Evolutionary conservation across 805 yeast genomes (phyloP), one percentile per base, ranked within the genome.

Genomic region (Nakazawaea wickerhamii): DNA sequence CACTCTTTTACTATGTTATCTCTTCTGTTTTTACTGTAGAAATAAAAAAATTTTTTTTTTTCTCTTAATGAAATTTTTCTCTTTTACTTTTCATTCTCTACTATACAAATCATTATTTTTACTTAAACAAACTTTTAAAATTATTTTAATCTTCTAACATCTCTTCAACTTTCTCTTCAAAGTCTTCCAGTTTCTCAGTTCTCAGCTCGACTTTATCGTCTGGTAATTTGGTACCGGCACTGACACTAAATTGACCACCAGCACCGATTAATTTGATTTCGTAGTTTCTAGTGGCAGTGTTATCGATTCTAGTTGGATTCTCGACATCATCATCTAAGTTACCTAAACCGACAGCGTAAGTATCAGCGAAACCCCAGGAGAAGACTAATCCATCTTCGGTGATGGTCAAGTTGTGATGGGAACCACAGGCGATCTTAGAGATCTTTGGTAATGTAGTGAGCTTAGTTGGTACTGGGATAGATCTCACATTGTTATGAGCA

Each of bases 281-380:
- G 43, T 85, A 82, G 43, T 76, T 77, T 54, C 79, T 84, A 1
- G 97, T 89, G 2, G 99, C 99, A 4, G 98, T 93, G 61, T 95
- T 93, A 52, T 81, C 79, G 54, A 93, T 87, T 61, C 91, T 77
- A 0, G 96, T 85, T 34, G 99, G 99, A 17, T 68, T 68, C 41
- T 80, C 95, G 42, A 88, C 84, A 59, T 93, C 98, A 36, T 77
- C 86, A 36, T 87, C 96, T 28, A 85, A 81, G 39, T 59, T 59
- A 6, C 99, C 99, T 46, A 89, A 79, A 10, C 99, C 99, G 25
- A 91, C 81, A 15, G 95, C 99, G 63, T 88, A 93, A 1, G 96
- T 90, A 51, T 91, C 98, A 35, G 95, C 97, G 59, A 90, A 93
- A 1, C 99, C 99, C 99, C 99, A 93, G 1, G 97, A 77, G 66